Base-by-base conservation (phyloP, 306 rosid genomes). In the Adenanthera pavonina region DNA sequence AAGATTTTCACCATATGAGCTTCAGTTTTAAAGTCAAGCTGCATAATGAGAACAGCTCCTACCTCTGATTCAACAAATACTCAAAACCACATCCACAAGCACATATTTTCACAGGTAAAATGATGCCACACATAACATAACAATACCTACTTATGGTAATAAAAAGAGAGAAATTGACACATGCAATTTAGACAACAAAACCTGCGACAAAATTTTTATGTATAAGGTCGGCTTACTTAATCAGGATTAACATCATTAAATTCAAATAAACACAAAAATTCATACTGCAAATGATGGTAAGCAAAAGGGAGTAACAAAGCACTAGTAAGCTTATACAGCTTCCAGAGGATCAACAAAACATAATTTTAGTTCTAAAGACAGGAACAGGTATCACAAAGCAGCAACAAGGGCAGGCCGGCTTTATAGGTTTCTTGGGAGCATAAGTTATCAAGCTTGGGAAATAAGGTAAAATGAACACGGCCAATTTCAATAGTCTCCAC, bases 351-450 rank as follows among this genome's bases (percentile, higher is more conserved):
- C 79, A 84, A 80, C 85, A 89, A 82, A 82, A 84, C 88, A 90
- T 70, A 49, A 75, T 84, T 87, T 82, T 77, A 77, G 89, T 78
- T 79, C 71, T 82, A 75, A 78, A 64, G 81, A 85, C 87, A 92
- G 65, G 80, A 85, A 79, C 82, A 64, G 84, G 91, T 84, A 86
- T 89, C 7, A 84, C 40, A 80, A 89, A 90, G 76, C 80, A 67
- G 88, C 82, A 80, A 74, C 81, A 84, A 80, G 80, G 97, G 90
- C 81, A 86, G 83, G 87, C 89, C 76, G 78, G 89, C 82, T 86
- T 74, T 82, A 80, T 80, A 84, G 97, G 95, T 85, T 85, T 93
- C 90, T 86, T 87, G 91, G 97, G 89, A 89, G 85, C 88, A 84
- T 77, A 84, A 86, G 88, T 85, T 84, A 83, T 80, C 69, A 85